Conservation (phyloP, 2,329 filamentous ascomycete genomes). For the Xylaria sp. region DNA sequence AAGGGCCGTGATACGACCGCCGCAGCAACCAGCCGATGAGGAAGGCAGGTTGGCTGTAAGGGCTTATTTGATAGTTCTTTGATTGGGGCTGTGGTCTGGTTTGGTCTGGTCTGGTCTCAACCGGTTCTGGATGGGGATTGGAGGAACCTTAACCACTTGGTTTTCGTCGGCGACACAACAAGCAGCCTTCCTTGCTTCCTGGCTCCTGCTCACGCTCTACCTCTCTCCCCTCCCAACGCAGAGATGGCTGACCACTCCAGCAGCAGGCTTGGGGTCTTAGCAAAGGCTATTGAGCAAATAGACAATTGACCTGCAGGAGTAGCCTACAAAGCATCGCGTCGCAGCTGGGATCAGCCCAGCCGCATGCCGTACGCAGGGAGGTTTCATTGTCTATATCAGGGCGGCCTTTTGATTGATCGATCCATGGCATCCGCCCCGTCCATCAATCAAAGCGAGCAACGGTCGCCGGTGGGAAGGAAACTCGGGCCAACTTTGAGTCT, state of each 20-base stretch:
- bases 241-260: conserved; percentile 14
- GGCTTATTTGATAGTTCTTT: conserved; percentile 35
- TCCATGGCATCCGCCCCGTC: conserved; percentile 2
- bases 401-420: conserved; percentile 27
- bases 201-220: conserved; percentile 1
- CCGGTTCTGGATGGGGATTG: conserved; percentile 43
- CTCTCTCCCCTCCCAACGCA: neutral
- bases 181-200: conserved; percentile 16
- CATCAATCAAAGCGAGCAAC: conserved; percentile 26
- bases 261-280: conserved; percentile 16
- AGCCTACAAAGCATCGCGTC: conserved; percentile 27
- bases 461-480: conserved; percentile 26
- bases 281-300: conserved; percentile 32
- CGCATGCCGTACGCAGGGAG: conserved; percentile 35
- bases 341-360: conserved; percentile 35
- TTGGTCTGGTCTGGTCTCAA: conserved; percentile 32
- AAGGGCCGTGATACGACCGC: conserved; percentile 41
- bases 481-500: conserved; percentile 30
- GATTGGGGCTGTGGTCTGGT: conserved; percentile 34
- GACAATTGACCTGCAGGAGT: conserved; percentile 15
- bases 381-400: conserved; percentile 31
- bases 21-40: conserved; percentile 43
- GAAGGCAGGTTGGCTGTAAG: conserved; percentile 39
- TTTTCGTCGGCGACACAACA: conserved; percentile 38
- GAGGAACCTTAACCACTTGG: conserved; percentile 46